A percentile compares a stretch with the other conserved stretches of the same genome.
phyloP scores from a whole-genome alignment of 2,329 filamentous ascomycete genomes.

The Ophiostoma perfectum region DNA sequence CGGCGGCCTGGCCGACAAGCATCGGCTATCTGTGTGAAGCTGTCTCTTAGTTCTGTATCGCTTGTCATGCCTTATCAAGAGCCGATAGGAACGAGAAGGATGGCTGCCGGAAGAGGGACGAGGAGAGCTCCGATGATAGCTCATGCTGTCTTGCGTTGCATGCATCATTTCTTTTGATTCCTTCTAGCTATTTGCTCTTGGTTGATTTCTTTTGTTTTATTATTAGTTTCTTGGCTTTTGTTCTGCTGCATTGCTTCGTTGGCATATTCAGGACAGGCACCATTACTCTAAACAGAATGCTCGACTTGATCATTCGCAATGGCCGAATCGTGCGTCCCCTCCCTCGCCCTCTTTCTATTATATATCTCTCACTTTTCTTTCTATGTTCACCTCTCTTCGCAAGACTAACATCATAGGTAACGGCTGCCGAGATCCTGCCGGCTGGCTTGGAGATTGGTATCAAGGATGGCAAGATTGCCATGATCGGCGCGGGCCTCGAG shows the following conservation, averaged over 20 bases:
- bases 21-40: background rate
- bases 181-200: too few species aligned
- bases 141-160: background rate
- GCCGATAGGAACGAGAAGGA: background rate
- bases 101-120: background rate
- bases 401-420: slow-evolving; percentile 24
- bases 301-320: slow-evolving; percentile 41
- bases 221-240: too few species aligned
- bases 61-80: slow-evolving; percentile 4
- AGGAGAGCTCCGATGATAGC: background rate
- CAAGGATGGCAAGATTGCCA: slow-evolving; percentile 40
- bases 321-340: slow-evolving; percentile 37
- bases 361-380: background rate
- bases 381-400: background rate
- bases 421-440: slow-evolving; percentile 36
- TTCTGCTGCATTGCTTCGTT: background rate
- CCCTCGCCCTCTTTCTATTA: background rate
- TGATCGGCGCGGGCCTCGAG: slow-evolving; percentile 37
- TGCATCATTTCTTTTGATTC: background rate
- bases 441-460: slow-evolving; percentile 40
- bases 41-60: background rate
- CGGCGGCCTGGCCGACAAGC: background rate
- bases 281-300: slow-evolving; percentile 20
- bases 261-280: background rate
- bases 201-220: background rate